These are phyloP conservation scores for Panaeolus papilionaceus DNA, from an alignment of 768 basidiomycete genomes.

Conservation along the genomic window DNA sequence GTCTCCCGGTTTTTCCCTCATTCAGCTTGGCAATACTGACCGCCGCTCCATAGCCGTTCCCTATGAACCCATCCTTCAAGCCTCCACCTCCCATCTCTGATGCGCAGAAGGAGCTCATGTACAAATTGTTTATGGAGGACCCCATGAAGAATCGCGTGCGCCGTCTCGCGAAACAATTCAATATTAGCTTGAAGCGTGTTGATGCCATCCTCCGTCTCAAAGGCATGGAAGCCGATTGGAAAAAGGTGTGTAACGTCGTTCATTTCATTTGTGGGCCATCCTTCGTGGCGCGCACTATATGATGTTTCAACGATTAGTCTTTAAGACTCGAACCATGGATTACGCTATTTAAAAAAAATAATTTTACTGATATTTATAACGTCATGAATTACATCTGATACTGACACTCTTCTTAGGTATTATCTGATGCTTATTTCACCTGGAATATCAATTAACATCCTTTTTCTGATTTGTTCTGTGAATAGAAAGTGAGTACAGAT, in stretches of 20 bases:
- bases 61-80: slow-evolving; percentile 82
- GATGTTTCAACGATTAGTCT: slow-evolving; percentile 87
- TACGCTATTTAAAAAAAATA: slow-evolving; percentile 37
- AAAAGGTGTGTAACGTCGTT: slow-evolving; percentile 59
- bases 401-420: slow-evolving; percentile 31
- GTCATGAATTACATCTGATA: slow-evolving; percentile 19
- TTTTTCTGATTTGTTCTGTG: slow-evolving; percentile 19
- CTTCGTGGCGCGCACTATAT: slow-evolving; percentile 17
- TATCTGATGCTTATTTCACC: slow-evolving; percentile 1
- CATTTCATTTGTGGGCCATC: slow-evolving; percentile 26
- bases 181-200: slow-evolving; percentile 77
- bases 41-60: slow-evolving; percentile 68
- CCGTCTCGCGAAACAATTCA: slow-evolving; percentile 62
- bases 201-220: slow-evolving; percentile 87
- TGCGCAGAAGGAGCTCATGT: slow-evolving; percentile 59
- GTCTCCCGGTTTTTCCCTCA: slow-evolving; percentile 26
- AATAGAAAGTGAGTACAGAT: slow-evolving; percentile 46
- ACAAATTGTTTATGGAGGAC: slow-evolving; percentile 62
- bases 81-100: slow-evolving; percentile 83
- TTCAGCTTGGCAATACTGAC: slow-evolving; percentile 14
- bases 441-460: neutral
- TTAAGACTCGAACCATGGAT: slow-evolving; percentile 83
- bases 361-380: slow-evolving; percentile 29
- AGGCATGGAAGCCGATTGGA: slow-evolving; percentile 73
- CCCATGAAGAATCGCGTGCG: slow-evolving; percentile 63